Percentiles rank a stretch among this genome's conserved stretches.
phyloP scores from a whole-genome alignment of 2,329 filamentous ascomycete species.

The Gremmenia infestans region DNA sequence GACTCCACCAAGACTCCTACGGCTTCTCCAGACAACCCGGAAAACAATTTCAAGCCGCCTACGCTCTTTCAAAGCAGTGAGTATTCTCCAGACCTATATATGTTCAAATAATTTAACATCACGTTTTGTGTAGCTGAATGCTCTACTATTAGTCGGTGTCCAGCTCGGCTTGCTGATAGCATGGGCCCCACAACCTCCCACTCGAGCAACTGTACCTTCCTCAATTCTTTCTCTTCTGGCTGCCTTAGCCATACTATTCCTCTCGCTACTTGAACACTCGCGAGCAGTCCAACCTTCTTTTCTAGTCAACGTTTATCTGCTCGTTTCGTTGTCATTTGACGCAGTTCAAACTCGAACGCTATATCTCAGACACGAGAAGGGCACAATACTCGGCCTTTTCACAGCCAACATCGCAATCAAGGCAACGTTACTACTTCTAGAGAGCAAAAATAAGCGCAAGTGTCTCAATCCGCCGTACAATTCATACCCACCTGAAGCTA shows the following conservation, averaged over 20 bases:
- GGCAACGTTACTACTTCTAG: slow-evolving; percentile 17
- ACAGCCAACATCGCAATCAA: slow-evolving; percentile 19
- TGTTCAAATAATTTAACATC: background rate
- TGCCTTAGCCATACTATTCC: slow-evolving; percentile 5
- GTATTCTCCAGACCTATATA: background rate
- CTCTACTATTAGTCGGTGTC: slow-evolving; percentile 3
- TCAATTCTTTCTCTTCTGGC: slow-evolving; percentile 9
- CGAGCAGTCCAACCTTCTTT: slow-evolving; percentile 13
- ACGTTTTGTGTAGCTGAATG: background rate
- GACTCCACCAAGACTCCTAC: slow-evolving; percentile 7
- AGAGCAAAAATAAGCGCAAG: slow-evolving; percentile 18
- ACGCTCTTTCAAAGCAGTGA: slow-evolving; percentile 7
- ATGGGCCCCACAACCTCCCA: slow-evolving; percentile 9
- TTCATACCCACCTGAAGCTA: slow-evolving; percentile 26
- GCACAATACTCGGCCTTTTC: slow-evolving; percentile 13
- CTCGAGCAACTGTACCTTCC: slow-evolving; percentile 22
- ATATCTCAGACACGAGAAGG: slow-evolving; percentile 21
- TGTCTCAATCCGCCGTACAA: slow-evolving; percentile 16
- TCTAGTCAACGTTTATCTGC: slow-evolving; percentile 14
- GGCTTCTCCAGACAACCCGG: slow-evolving; percentile 5
- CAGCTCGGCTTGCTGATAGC: slow-evolving; percentile 15
- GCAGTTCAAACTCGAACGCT: slow-evolving; percentile 16
- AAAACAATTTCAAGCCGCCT: slow-evolving; percentile 6
- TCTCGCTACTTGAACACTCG: slow-evolving; percentile 15
- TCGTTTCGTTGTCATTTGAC: slow-evolving; percentile 15